These are phyloP conservation scores for Xylaria sp. DNA, from an alignment of 2,329 filamentous ascomycete species.

Conservation along the genomic window DNA sequence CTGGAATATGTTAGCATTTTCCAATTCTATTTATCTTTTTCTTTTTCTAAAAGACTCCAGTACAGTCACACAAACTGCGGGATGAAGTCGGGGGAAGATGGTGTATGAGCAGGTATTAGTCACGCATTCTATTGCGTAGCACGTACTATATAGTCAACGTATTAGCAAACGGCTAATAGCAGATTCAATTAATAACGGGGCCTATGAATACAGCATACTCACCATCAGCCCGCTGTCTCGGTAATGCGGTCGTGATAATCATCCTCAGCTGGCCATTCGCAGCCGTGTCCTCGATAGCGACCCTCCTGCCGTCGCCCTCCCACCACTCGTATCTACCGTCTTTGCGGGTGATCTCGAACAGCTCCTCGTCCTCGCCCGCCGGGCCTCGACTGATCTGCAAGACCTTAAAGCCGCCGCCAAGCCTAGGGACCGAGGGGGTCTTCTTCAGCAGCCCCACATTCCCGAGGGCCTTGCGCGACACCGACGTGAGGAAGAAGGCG, in stretches of 20 bases:
- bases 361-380: slow-evolving; percentile 13
- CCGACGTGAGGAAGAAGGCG: slow-evolving; percentile 12
- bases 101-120: not conserved
- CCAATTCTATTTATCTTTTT: no score
- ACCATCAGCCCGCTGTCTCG: slow-evolving; percentile 27
- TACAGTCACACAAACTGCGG: not conserved
- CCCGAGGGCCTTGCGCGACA: slow-evolving; percentile 26
- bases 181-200: not conserved
- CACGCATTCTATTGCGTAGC: not conserved
- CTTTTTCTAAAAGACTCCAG: no score
- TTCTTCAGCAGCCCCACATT: slow-evolving; percentile 35
- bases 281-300: slow-evolving; percentile 29
- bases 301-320: slow-evolving; percentile 21
- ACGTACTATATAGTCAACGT: slow-evolving; percentile 15
- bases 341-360: slow-evolving; percentile 33
- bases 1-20: slow-evolving; percentile 12
- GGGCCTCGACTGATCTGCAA: slow-evolving; percentile 13
- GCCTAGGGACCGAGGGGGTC: slow-evolving; percentile 3
- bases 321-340: slow-evolving; percentile 29
- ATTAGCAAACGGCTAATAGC: slow-evolving; percentile 13
- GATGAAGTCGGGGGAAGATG: not conserved
- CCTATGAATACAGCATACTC: not conserved
- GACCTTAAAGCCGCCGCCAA: slow-evolving; percentile 17
- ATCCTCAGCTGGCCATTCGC: slow-evolving; percentile 24
- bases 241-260: slow-evolving; percentile 28